These are phyloP conservation scores for Chlorella sp. DNA, from an alignment of 139 green algal species.

Conservation along the genomic window DNA sequence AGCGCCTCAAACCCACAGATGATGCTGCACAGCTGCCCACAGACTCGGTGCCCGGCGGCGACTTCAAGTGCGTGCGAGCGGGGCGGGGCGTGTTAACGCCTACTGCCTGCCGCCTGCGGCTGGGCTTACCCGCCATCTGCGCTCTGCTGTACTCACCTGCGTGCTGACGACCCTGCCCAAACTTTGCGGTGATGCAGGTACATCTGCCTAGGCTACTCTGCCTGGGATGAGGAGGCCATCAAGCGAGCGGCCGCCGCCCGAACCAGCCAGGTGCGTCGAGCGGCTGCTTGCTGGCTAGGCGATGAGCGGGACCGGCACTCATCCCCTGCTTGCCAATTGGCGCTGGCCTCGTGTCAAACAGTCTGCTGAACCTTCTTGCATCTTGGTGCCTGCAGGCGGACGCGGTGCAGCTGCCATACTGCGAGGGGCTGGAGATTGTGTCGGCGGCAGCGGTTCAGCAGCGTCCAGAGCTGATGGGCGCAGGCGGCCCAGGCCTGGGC, in stretches of 20 bases:
- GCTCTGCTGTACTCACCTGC: background rate
- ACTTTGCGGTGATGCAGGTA: too few species aligned
- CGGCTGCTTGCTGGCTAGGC: too few species aligned
- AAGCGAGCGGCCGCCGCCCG: constrained; percentile 26
- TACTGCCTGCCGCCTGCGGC: too few species aligned
- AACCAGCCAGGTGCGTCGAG: constrained; percentile 2
- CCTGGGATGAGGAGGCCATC: constrained; percentile 40
- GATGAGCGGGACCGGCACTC: too few species aligned
- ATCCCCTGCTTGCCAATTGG: too few species aligned
- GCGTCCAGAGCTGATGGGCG: constrained; percentile 32
- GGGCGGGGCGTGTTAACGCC: background rate
- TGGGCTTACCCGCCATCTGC: background rate
- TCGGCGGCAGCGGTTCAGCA: constrained; percentile 36
- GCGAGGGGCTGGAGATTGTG: constrained; percentile 49
- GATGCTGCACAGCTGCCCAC: constrained; percentile 23
- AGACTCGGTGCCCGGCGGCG: constrained; percentile 43
- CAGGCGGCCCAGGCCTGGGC: constrained; percentile 28
- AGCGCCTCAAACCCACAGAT: constrained; percentile 2
- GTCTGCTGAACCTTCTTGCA: too few species aligned
- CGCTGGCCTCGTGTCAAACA: too few species aligned
- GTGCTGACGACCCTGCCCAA: too few species aligned
- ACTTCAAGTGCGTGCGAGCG: constrained; percentile 31
- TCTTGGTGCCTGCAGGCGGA: constrained; percentile 8
- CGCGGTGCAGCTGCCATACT: constrained; percentile 44
- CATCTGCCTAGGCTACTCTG: constrained; percentile 43